Evolutionary conservation across 116 monocot genomes (phyloP).

Genomic region (Thalassia testudinum): DNA sequence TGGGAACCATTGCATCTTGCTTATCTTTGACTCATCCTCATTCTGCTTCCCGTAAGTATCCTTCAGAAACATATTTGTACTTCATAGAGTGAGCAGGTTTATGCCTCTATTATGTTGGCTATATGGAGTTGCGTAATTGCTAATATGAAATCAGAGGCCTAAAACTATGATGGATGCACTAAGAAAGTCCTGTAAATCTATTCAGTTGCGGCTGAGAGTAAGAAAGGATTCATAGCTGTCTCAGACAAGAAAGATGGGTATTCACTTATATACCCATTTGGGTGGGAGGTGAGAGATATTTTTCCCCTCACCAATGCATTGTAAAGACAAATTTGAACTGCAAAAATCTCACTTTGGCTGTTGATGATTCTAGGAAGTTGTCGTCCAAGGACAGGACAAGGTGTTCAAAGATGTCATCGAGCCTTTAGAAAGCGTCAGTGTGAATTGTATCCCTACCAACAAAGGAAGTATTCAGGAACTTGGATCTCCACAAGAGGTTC

Average conservation of each 20-base stretch:
- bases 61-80: too few relatives aligned
- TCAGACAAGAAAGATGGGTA: constrained; percentile 78
- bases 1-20: too few relatives aligned
- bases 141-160: too few relatives aligned
- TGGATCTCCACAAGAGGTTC: constrained; percentile 77
- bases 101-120: too few relatives aligned
- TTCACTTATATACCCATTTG: constrained; percentile 82
- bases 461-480: constrained; percentile 73
- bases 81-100: too few relatives aligned
- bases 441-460: constrained; percentile 55
- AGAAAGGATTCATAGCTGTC: constrained; percentile 81
- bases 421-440: constrained; percentile 89
- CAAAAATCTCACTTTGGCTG: neutral
- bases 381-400: constrained; percentile 81
- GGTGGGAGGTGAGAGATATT: constrained; percentile 56
- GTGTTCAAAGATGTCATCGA: constrained; percentile 98
- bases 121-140: too few relatives aligned
- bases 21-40: too few relatives aligned
- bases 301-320: neutral
- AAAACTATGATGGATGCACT: too few relatives aligned
- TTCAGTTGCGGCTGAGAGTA: constrained; percentile 78
- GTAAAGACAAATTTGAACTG: too few relatives aligned
- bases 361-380: constrained; percentile 56
- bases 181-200: neutral
- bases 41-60: too few relatives aligned